Base-by-base conservation (phyloP, 1,139 yeast genomes). In the Suhomyces wounanorum region DNA sequence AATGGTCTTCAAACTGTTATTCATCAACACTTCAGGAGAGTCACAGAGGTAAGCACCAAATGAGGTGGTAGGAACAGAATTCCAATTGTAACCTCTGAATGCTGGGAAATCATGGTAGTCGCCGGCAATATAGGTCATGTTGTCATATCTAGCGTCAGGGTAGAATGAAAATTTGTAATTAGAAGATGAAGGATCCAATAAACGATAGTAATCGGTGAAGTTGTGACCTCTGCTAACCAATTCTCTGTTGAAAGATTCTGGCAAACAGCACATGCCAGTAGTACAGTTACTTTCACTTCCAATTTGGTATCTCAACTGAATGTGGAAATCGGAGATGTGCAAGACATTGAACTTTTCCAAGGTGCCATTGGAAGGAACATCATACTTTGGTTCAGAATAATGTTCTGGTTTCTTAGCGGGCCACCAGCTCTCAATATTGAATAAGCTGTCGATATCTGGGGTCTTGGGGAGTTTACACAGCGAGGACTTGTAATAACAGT, bases 221-320 rank as follows among this genome's bases (percentile, higher is more conserved):
- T 74, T 73, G 58, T 72, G 71, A 23, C 57, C 44, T 36, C 55
- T 35, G n/a, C 54, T 53, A 30, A 67, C 68, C 55, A 66, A 60
- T 44, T 67, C 73, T 14, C 59, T 49, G 54, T 69, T 77, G 53
- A 60, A 67, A 10, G 72, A 66, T 42, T 67, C 75, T 0, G 74
- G 74, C 51, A 75, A 67, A 63, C 87, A 82, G 62, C 86, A 82
- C 68, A 79, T 18, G 10, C 48, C 47, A 72, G 13, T 67, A 62
- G 84, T 65, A 65, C 90, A 85, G 59, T 85, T 83, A 14, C 82
- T 81, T 61, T 85, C 89, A 4, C 83, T 63, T 18, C 87, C 88
- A 14, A 79, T 71, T 2, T 74, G 65, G 64, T 83, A 85, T 53
- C 83, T 77, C 49, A 78, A 67, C 61, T 84, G 82, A 45, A 83